These are phyloP conservation scores for Mucor racemosus DNA, from an alignment of 371 early-diverging fungal species.

Conservation along the genomic window DNA sequence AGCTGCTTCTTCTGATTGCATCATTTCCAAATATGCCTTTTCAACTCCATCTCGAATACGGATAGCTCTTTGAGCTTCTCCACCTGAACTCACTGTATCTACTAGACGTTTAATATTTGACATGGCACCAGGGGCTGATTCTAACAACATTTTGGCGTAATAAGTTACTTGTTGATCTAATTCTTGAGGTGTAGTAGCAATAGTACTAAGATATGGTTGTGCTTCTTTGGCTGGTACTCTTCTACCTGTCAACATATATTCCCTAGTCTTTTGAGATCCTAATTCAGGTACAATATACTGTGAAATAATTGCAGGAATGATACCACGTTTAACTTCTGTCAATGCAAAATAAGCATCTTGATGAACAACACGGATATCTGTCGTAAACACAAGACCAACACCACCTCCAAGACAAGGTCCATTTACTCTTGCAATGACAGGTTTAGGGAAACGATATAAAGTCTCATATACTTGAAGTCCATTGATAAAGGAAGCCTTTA, in stretches of 20 bases:
- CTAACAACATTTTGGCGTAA: conserved; percentile 52
- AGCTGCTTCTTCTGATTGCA: conserved; percentile 70
- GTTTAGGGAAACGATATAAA: conserved; percentile 60
- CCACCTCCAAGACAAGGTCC: conserved; percentile 80
- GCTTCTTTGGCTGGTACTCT: conserved; percentile 52
- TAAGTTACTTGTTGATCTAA: conserved; percentile 49
- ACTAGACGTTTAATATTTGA: conserved; percentile 58
- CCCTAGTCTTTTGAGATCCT: conserved; percentile 58
- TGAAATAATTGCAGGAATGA: conserved; percentile 76
- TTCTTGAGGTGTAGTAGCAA: conserved; percentile 37
- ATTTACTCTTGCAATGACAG: conserved; percentile 69
- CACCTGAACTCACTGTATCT: conserved; percentile 45
- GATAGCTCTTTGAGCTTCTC: conserved; percentile 31
- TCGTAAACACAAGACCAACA: conserved; percentile 68
- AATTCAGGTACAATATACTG: conserved; percentile 71
- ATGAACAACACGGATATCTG: conserved; percentile 64
- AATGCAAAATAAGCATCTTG: conserved; percentile 60
- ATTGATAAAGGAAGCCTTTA: conserved; percentile 38
- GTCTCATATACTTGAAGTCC: conserved; percentile 45
- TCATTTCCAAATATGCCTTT: conserved; percentile 62
- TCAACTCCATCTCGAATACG: conserved; percentile 43
- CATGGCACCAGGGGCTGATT: conserved; percentile 65
- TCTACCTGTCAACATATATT: conserved; percentile 71
- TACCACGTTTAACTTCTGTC: conserved; percentile 70
- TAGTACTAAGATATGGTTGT: conserved; percentile 44